phyloP scores from a whole-genome alignment of 805 yeast genomes.

The Teunomyces panamensis region DNA sequence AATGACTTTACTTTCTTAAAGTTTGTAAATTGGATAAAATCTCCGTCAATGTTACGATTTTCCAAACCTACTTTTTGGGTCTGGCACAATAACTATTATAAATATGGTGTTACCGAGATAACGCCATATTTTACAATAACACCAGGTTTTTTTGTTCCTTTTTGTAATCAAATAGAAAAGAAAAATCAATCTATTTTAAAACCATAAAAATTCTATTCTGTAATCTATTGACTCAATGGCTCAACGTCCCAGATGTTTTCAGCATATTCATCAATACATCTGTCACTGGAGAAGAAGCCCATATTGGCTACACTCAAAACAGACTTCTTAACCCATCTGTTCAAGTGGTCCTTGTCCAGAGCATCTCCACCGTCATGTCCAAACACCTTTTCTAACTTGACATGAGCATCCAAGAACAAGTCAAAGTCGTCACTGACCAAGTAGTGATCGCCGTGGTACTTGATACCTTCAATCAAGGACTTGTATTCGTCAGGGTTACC shows the following conservation, averaged over 20 bases:
- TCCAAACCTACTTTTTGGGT: no score
- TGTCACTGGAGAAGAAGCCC: slow-evolving; percentile 89
- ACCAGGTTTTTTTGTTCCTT: no score
- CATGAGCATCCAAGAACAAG: slow-evolving; percentile 79
- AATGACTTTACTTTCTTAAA: no score
- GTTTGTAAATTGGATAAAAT: no score
- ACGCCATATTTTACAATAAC: no score
- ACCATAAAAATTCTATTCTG: background rate
- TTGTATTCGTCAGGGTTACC: slow-evolving; percentile 68
- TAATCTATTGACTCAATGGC: slow-evolving; percentile 43
- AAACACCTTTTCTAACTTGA: slow-evolving; percentile 69
- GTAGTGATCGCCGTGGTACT: slow-evolving; percentile 78
- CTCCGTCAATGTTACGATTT: no score
- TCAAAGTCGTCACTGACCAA: slow-evolving; percentile 88
- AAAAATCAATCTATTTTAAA: slow-evolving; percentile 1
- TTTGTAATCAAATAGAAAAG: no score
- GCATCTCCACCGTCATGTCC: slow-evolving; percentile 43
- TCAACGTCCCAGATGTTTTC: slow-evolving; percentile 92
- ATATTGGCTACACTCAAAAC: slow-evolving; percentile 82
- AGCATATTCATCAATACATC: slow-evolving; percentile 90
- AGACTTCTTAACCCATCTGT: slow-evolving; percentile 72
- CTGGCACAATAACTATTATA: no score
- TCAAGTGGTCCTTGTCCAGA: slow-evolving; percentile 49
- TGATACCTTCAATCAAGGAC: slow-evolving; percentile 66
- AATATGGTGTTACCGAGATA: no score